These are phyloP conservation scores for Artemisia tridentata DNA, from an alignment of 129 eudicot genomes.

Conservation along the genomic window DNA sequence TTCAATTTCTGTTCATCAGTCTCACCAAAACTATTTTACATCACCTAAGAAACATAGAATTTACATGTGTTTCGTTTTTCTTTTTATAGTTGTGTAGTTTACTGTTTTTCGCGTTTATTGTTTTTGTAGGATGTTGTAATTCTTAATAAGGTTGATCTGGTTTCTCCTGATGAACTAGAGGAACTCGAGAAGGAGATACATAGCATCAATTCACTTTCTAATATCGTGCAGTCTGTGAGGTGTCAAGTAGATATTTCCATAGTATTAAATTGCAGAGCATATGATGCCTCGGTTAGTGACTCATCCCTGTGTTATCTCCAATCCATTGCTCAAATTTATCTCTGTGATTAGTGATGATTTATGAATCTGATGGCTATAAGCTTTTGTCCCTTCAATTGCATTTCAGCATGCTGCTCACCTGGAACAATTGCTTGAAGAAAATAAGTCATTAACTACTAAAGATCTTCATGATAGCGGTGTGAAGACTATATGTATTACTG, in stretches of 20 bases:
- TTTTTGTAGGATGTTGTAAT: constrained; percentile 83
- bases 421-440: constrained; percentile 78
- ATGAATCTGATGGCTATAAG: background rate
- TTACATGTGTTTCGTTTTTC: background rate
- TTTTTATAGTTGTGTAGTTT: background rate
- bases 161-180: constrained; percentile 55
- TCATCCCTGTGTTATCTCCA: background rate
- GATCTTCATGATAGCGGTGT: constrained; percentile 83
- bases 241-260: constrained; percentile 87
- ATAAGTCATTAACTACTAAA: constrained; percentile 53
- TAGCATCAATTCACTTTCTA: constrained; percentile 79
- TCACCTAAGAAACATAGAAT: background rate
- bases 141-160: constrained; percentile 86
- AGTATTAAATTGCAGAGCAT: constrained; percentile 76
- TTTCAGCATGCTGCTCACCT: constrained; percentile 82
- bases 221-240: constrained; percentile 66
- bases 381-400: constrained; percentile 23
- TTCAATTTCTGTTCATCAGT: background rate
- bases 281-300: constrained; percentile 65
- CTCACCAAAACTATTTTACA: background rate
- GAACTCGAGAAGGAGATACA: constrained; percentile 78
- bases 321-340: background rate
- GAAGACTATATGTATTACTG: constrained; percentile 70
- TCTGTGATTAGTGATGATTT: constrained; percentile 13
- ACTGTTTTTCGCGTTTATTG: constrained; percentile 1